Percentiles rank a stretch among this genome's conserved stretches.
Evolutionary conservation across 1,139 yeast species (phyloP).

Genomic region (Hansenula anomala): DNA sequence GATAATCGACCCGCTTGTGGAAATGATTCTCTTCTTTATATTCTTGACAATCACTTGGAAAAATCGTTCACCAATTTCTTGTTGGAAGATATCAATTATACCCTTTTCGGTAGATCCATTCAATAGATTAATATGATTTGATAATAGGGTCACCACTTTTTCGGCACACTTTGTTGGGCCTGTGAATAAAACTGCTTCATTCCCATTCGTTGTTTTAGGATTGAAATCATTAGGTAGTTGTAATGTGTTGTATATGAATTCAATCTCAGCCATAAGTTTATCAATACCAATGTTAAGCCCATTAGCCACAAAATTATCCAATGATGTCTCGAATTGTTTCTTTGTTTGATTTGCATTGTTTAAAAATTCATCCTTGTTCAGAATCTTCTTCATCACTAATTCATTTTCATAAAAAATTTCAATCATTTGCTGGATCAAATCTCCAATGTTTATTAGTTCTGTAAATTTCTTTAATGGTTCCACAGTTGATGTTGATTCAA

Average conservation of each 20-base stretch:
- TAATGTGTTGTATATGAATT: slow-evolving; percentile 42
- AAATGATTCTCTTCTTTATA: slow-evolving; percentile 62
- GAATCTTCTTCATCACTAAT: slow-evolving; percentile 53
- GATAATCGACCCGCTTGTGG: slow-evolving; percentile 78
- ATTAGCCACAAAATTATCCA: slow-evolving; percentile 88
- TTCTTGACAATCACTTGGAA: slow-evolving; percentile 73
- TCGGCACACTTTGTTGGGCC: slow-evolving; percentile 73
- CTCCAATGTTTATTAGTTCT: slow-evolving; percentile 89
- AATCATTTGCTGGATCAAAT: slow-evolving; percentile 86
- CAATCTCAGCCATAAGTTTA: slow-evolving; percentile 75
- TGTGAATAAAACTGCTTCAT: slow-evolving; percentile 7
- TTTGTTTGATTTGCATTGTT: slow-evolving; percentile 79
- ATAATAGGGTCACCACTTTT: slow-evolving; percentile 56
- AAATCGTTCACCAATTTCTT: slow-evolving; percentile 86
- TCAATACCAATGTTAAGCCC: slow-evolving; percentile 90
- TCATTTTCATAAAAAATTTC: slow-evolving; percentile 90
- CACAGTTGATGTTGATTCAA: slow-evolving; percentile 34
- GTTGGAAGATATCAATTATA: slow-evolving; percentile 87
- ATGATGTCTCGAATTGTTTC: slow-evolving; percentile 69
- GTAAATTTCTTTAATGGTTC: slow-evolving; percentile 86
- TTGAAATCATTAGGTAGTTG: slow-evolving; percentile 52
- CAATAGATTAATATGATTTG: slow-evolving; percentile 69
- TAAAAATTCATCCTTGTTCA: slow-evolving; percentile 72
- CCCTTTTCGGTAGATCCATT: slow-evolving; percentile 85
- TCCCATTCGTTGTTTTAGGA: slow-evolving; percentile 27